These are phyloP conservation scores for Ustilago trichophora DNA, from an alignment of 1,284 basidiomycete genomes.

Conservation along the genomic window DNA sequence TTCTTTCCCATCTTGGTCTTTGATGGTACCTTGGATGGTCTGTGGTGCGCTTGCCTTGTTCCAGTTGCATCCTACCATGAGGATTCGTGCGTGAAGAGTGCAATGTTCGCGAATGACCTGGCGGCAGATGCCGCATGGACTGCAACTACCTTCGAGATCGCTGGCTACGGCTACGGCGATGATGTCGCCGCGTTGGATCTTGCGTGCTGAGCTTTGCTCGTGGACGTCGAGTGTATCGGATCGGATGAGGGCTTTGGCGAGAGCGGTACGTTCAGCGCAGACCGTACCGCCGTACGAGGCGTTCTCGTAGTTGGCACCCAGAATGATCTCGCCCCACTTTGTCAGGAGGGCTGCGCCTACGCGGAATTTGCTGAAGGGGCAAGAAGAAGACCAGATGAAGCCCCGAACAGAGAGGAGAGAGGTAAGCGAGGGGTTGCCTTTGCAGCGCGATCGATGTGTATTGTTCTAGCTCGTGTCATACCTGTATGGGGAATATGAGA, in stretches of 20 bases:
- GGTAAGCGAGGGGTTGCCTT: too few relatives aligned
- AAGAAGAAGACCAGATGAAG: too few relatives aligned
- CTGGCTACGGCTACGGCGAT: constrained; percentile 56
- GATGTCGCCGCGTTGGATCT: constrained; percentile 44
- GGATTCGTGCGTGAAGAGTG: constrained; percentile 74
- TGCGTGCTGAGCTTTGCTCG: constrained; percentile 28
- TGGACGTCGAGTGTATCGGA: constrained; percentile 22
- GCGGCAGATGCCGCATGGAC: constrained; percentile 83
- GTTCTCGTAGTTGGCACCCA: constrained; percentile 88
- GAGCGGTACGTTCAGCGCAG: constrained; percentile 63
- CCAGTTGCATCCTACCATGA: constrained; percentile 79
- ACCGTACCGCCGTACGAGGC: constrained; percentile 78
- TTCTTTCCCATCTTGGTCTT: constrained; percentile 42
- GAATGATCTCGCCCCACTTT: constrained; percentile 76
- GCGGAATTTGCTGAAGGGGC: constrained; percentile 76
- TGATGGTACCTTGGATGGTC: constrained; percentile 1
- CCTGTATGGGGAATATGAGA: constrained; percentile 64
- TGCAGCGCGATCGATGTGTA: too few relatives aligned
- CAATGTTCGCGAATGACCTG: constrained; percentile 92
- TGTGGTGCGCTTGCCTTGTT: constrained; percentile 35
- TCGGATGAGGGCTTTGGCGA: constrained; percentile 50
- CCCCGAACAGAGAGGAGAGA: too few relatives aligned
- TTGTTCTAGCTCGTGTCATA: constrained; percentile 11
- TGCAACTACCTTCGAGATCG: constrained; percentile 52
- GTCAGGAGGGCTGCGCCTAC: constrained; percentile 85